Conservation (phyloP, 2,329 filamentous ascomycete species). For the Ophiostoma perfectum region DNA sequence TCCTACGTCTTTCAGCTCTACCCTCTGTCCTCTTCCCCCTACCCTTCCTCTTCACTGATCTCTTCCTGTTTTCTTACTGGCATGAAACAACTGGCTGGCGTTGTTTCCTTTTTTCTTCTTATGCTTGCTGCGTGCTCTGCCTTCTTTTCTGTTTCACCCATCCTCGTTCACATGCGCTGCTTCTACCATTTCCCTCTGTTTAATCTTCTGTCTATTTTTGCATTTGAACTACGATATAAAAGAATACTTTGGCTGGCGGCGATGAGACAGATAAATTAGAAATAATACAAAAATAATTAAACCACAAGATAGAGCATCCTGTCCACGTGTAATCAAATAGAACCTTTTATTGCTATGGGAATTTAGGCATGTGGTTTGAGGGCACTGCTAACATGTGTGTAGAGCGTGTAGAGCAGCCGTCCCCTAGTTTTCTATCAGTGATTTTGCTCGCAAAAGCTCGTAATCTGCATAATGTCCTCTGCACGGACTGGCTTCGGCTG, state of each 20-base stretch:
- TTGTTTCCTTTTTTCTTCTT: constrained; percentile 13
- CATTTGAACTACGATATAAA: constrained; percentile 11
- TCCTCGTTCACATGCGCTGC: background rate
- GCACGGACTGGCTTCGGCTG: constrained; percentile 31
- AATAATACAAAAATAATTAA: background rate
- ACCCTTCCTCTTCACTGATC: background rate
- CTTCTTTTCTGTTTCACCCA: background rate
- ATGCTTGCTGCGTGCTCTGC: background rate
- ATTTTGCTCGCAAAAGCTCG: background rate
- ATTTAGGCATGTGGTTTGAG: background rate
- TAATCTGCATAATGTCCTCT: constrained; percentile 25
- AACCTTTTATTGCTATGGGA: background rate
- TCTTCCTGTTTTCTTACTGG: background rate
- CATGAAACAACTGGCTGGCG: constrained; percentile 21
- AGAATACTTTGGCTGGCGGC: constrained; percentile 7
- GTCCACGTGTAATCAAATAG: background rate
- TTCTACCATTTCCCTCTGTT: background rate
- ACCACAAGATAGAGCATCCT: no score
- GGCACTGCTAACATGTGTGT: background rate
- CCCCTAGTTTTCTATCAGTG: no score
- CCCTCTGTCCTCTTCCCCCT: no score
- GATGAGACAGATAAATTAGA: background rate
- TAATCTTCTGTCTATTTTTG: background rate
- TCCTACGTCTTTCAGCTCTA: no score
- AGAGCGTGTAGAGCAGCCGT: no score